Conservation (phyloP, 2,329 filamentous ascomycete species). For the Trichoderma atroviride region DNA sequence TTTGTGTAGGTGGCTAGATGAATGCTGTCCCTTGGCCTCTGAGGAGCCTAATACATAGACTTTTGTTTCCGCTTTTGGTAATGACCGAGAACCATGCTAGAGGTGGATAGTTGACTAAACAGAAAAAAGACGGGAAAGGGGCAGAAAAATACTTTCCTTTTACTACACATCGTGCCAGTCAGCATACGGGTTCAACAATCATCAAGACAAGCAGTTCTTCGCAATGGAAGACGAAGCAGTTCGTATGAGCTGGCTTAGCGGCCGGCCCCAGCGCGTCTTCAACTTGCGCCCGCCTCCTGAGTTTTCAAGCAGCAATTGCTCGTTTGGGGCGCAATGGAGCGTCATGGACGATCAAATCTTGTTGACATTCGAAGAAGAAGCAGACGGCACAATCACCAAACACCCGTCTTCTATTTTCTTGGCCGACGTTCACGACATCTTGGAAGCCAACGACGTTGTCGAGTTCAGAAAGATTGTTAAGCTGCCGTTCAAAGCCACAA, state of each 20-base stretch:
- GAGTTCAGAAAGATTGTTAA: background rate
- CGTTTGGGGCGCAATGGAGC: constrained; percentile 6
- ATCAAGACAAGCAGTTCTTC: background rate
- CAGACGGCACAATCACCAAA: background rate
- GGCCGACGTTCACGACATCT: background rate
- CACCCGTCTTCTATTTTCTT: background rate
- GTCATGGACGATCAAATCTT: constrained; percentile 25
- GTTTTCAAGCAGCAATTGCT: background rate
- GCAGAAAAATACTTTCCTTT: background rate
- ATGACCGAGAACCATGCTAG: background rate
- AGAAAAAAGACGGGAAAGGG: background rate
- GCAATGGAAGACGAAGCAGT: background rate
- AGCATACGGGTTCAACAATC: background rate
- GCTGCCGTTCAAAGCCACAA: constrained; percentile 4
- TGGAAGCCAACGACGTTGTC: background rate
- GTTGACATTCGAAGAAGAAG: background rate
- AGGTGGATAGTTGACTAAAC: background rate
- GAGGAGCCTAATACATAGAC: background rate
- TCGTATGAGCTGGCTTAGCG: constrained; percentile 13
- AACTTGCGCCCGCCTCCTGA: constrained; percentile 6
- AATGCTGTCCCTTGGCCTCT: too few species aligned
- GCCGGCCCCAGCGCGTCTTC: constrained; percentile 6
- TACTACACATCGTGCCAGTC: background rate
- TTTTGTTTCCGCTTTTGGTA: background rate
- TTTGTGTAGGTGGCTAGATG: background rate